Percentiles rank a stretch among this genome's conserved stretches.
Conservation (phyloP, 2,329 filamentous ascomycete genomes). For the Ophiobolus disseminans region DNA sequence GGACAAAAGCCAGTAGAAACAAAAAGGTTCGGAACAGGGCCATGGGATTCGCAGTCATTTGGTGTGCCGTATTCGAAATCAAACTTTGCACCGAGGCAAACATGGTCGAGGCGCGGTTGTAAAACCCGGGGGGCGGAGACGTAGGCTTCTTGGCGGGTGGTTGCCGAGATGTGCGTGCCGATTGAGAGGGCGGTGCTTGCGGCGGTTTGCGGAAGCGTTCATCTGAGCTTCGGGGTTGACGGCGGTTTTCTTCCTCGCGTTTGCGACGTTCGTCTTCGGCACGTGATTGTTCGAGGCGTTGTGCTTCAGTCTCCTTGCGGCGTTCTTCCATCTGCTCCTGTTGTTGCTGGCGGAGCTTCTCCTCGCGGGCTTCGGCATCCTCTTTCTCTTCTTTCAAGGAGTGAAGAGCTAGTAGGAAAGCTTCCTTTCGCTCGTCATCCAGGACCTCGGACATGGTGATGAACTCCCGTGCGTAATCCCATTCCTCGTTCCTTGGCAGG, state of each 20-base stretch:
- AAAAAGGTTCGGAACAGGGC: conserved; percentile 69
- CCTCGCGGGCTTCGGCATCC: conserved; percentile 69
- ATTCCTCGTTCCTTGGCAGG: conserved; percentile 90
- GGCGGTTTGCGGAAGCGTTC: conserved; percentile 37
- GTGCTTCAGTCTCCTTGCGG: conserved; percentile 52
- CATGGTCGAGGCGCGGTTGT: conserved; percentile 54
- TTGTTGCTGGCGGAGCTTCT: conserved; percentile 68
- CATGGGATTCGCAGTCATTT: conserved; percentile 62
- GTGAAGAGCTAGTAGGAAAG: conserved; percentile 85
- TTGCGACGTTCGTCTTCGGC: conserved; percentile 51
- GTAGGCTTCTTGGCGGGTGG: conserved; percentile 40
- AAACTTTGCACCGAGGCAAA: conserved; percentile 58
- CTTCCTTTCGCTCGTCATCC: conserved; percentile 89
- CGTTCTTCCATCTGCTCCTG: conserved; percentile 62
- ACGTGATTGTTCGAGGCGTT: conserved; percentile 49
- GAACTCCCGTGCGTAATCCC: conserved; percentile 94
- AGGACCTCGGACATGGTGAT: conserved; percentile 85
- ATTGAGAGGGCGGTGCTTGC: conserved; percentile 36
- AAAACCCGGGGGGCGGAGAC: conserved; percentile 46
- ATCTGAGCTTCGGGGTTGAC: conserved; percentile 42
- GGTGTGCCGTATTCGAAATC: conserved; percentile 58
- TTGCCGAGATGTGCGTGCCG: conserved; percentile 33
- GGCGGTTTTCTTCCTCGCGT: conserved; percentile 48
- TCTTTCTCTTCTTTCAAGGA: conserved; percentile 83
- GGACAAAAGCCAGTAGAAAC: conserved; percentile 78